Percentiles rank a stretch among this genome's conserved stretches.
These are phyloP conservation scores for Orbilia brochopaga DNA, from an alignment of 2,329 filamentous ascomycete species.

Conservation along the genomic window DNA sequence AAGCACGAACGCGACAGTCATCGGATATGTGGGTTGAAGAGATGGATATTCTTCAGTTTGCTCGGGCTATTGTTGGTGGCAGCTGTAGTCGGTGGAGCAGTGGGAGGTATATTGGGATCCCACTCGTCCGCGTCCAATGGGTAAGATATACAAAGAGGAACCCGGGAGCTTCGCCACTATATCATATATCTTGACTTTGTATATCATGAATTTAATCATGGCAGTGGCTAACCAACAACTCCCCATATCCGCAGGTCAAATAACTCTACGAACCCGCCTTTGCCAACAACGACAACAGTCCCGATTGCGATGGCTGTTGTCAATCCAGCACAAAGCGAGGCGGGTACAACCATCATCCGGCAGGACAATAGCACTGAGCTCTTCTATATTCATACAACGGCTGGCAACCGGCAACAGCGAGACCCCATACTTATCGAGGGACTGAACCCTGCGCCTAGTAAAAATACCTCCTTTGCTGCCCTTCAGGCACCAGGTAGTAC, in stretches of 20 bases:
- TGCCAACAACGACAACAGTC: conserved; percentile 6
- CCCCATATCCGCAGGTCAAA: background rate
- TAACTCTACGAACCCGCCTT: background rate
- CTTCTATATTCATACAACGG: conserved; percentile 20
- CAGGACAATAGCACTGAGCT: conserved; percentile 31
- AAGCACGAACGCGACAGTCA: background rate
- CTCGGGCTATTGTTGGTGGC: conserved; percentile 12
- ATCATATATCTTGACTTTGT: background rate
- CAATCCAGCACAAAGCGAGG: background rate
- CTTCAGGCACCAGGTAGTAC: conserved; percentile 25
- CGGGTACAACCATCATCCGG: conserved; percentile 6
- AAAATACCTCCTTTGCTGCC: conserved; percentile 25
- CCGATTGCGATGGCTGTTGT: conserved; percentile 30
- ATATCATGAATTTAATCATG: too few species aligned
- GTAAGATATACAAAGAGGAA: conserved; percentile 5
- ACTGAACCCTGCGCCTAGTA: conserved; percentile 25
- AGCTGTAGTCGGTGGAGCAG: conserved; percentile 21
- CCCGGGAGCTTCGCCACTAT: background rate
- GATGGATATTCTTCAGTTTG: conserved; percentile 25
- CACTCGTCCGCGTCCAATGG: conserved; percentile 8
- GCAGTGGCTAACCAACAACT: background rate
- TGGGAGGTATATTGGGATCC: conserved; percentile 25
- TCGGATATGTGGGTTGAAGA: conserved; percentile 34
- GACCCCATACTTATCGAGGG: conserved; percentile 27
- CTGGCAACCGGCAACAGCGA: conserved; percentile 6